These are phyloP conservation scores for Arthrobotrys sphaeroides DNA, from an alignment of 2,329 filamentous ascomycete species.

Conservation along the genomic window DNA sequence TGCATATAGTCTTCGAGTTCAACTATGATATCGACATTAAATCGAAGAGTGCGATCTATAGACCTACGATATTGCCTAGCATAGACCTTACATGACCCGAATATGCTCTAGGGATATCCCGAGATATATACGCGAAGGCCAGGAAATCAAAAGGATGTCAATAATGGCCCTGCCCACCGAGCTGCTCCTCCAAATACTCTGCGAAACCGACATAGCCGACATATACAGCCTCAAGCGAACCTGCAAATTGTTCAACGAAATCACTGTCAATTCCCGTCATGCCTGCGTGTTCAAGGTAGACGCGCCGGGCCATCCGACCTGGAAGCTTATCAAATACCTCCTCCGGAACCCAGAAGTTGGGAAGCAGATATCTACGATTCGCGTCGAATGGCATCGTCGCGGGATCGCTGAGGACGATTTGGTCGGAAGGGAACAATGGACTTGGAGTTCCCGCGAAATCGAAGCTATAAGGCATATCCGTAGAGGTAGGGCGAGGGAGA, in stretches of 20 bases:
- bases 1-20: too few species aligned
- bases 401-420: neutral
- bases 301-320: conserved; percentile 5
- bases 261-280: neutral
- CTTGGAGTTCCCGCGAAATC: conserved; percentile 1
- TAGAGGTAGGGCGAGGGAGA: neutral
- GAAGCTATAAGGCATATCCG: neutral
- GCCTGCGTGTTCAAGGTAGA: conserved; percentile 7
- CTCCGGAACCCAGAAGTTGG: neutral
- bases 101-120: too few species aligned
- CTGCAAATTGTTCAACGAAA: conserved; percentile 6
- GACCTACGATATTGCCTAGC: too few species aligned
- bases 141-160: neutral
- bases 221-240: conserved; percentile 1
- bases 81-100: too few species aligned
- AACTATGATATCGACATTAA: too few species aligned
- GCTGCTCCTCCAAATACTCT: conserved; percentile 15
- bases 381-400: conserved; percentile 30
- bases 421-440: conserved; percentile 5
- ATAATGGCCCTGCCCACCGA: conserved; percentile 6
- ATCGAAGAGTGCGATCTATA: too few species aligned
- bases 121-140: too few species aligned
- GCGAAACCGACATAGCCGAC: neutral
- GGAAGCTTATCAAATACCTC: conserved; percentile 18
- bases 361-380: neutral